Evolutionary conservation across 164 flowering plant genomes (phyloP), one percentile per base, ranked within the genome.

Genomic region (Aristolochia contorta): DNA sequence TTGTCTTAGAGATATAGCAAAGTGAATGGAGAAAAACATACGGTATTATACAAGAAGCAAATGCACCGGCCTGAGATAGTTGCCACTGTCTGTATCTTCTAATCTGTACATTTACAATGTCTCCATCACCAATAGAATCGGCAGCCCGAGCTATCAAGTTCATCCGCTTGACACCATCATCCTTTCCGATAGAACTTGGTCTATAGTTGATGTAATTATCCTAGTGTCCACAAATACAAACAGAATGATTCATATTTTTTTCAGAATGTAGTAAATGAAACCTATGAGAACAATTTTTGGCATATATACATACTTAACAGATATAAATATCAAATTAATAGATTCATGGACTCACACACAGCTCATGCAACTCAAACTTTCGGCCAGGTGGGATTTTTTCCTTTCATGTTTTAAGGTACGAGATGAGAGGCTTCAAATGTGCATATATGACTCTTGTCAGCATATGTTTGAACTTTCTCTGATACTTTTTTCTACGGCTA

Each of bases 81-180:
- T 91, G 99, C 97, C 99, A 94, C 71, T 86, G 95, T 27, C 84
- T 78, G 69, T 88, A 85, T 82, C 93, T 82, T 60, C 97, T 80
- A 53, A 94, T 94, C 73, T 91, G 97, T 60, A 86, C 96, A 81
- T 88, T 91, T 54, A 88, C 57, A 64, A 94, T 86, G 72, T 94
- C 99, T 23, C 96, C 97, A 78, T 84, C 84, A 32, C 79, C 91
- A 65, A 94, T 91, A 62, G 97, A 94, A 64, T 94, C 99, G 16
- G 99, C 96, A 70, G 99, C 89, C 63, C 84, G 95, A 45, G 97
- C 99, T 73, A 91, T 67, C 67, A 83, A 71, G 63, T 62, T 80
- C 92, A 94, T 77, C 33, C 96, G 78, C 72, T 84, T 85, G 27
- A 85, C 25, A 49, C 89, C 98, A 70, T 90, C 95, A 76, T 94